A percentile compares a stretch with the other conserved stretches of the same genome.
These are phyloP conservation scores for Colletotrichum brevisporum DNA, from an alignment of 2,329 filamentous ascomycete species.

Conservation along the genomic window DNA sequence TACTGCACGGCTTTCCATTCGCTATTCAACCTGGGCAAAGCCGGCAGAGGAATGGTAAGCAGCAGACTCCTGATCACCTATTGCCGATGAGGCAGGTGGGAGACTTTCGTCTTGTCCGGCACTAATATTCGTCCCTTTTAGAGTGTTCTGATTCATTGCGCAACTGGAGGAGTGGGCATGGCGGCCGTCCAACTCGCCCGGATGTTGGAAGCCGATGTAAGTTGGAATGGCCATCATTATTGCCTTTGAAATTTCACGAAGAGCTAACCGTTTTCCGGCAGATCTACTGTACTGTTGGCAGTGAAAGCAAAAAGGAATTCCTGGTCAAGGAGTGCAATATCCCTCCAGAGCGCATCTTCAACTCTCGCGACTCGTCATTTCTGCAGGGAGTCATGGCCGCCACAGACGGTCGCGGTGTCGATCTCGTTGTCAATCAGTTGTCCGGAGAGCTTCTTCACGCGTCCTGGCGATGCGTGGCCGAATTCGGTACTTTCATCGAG, in stretches of 20 bases:
- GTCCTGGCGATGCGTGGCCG: conserved; percentile 60
- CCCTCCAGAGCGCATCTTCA: conserved; percentile 10
- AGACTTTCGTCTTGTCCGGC: neutral
- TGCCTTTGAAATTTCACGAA: too few relatives aligned
- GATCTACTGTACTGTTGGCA: conserved; percentile 30
- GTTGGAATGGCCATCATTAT: neutral
- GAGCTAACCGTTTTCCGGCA: neutral
- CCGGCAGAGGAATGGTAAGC: conserved; percentile 22
- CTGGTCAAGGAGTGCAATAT: conserved; percentile 3
- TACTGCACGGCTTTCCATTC: conserved; percentile 49
- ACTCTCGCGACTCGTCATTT: conserved; percentile 22
- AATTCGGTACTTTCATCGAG: conserved; percentile 61
- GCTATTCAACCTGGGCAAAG: conserved; percentile 38
- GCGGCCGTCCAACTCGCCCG: conserved; percentile 20
- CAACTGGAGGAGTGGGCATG: conserved; percentile 21
- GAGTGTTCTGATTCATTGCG: conserved; percentile 41
- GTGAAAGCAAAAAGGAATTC: conserved; percentile 17
- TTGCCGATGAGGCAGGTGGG: neutral
- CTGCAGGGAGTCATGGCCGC: neutral
- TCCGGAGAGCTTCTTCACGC: conserved; percentile 58
- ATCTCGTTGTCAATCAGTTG: conserved; percentile 58
- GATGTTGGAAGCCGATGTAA: conserved; percentile 41
- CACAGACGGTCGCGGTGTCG: conserved; percentile 45
- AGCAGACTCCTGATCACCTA: neutral
- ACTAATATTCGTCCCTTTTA: conserved; percentile 39